These are phyloP conservation scores for Picea sitchensis DNA, from an alignment of 75 land plant genomes.

Conservation along the genomic window DNA sequence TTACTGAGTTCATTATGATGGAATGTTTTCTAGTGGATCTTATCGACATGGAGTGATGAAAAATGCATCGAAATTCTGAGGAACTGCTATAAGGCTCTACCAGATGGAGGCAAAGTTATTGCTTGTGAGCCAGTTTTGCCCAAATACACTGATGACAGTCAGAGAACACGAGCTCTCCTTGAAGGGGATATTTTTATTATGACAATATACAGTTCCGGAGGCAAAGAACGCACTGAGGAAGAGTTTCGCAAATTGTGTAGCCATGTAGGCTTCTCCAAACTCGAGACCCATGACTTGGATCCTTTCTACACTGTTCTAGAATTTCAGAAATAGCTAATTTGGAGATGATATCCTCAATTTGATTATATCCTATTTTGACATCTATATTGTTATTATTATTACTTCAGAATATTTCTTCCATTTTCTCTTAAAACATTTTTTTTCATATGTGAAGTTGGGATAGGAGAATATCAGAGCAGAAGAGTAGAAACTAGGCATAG, in stretches of 20 bases:
- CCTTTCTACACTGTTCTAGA: constrained; percentile 36
- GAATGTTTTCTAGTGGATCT: constrained; percentile 44
- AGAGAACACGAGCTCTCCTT: constrained; percentile 49
- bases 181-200: constrained; percentile 60
- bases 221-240: constrained; percentile 47
- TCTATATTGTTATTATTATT: no score
- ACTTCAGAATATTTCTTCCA: no score
- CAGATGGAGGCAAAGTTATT: constrained; percentile 58
- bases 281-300: constrained; percentile 28
- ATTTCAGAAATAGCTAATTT: constrained; percentile 8
- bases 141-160: constrained; percentile 29
- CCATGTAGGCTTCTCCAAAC: constrained; percentile 50
- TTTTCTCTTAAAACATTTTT: no score
- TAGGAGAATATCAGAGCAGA: no score
- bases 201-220: constrained; percentile 52
- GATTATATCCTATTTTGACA: no score
- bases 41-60: constrained; percentile 66
- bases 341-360: no score
- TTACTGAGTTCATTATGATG: neutral
- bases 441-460: no score
- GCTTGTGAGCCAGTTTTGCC: constrained; percentile 67
- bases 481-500: no score
- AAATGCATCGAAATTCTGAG: constrained; percentile 43
- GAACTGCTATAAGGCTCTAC: constrained; percentile 59
- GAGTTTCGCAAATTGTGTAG: constrained; percentile 38